phyloP scores from a whole-genome alignment of 768 basidiomycete genomes.

The Trichaptum fuscoviolaceum region DNA sequence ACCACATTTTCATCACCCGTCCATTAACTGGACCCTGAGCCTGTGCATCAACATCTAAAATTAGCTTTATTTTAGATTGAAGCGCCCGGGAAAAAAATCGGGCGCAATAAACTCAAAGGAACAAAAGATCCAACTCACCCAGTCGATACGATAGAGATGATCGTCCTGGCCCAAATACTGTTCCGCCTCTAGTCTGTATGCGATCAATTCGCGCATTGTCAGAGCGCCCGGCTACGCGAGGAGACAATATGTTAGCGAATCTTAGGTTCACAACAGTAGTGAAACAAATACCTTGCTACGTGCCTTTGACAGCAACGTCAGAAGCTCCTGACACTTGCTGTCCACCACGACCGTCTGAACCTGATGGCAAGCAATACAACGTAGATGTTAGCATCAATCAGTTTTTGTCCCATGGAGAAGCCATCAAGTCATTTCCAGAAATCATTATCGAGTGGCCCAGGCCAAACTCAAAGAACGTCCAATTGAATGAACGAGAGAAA shows the following conservation, averaged over 20 bases:
- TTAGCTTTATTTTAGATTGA: background rate
- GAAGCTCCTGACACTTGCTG: slow-evolving; percentile 80
- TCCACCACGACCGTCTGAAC: slow-evolving; percentile 85
- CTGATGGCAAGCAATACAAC: slow-evolving; percentile 31
- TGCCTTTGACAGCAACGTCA: slow-evolving; percentile 65
- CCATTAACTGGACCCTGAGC: slow-evolving; percentile 16
- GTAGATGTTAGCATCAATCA: slow-evolving; percentile 2
- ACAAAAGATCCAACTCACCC: slow-evolving; percentile 45
- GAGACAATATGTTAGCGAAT: background rate
- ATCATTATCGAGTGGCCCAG: background rate
- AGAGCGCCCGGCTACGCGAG: slow-evolving; percentile 18
- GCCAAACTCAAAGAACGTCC: background rate
- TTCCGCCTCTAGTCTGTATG: slow-evolving; percentile 78
- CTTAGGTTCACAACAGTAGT: background rate
- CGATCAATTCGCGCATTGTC: slow-evolving; percentile 61
- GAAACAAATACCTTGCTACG: slow-evolving; percentile 35
- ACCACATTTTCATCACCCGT: slow-evolving; percentile 51
- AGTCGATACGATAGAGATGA: slow-evolving; percentile 72
- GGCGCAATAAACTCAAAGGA: background rate
- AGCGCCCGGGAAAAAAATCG: background rate
- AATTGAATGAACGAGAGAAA: background rate
- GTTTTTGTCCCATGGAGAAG: background rate
- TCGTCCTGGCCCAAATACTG: slow-evolving; percentile 69
- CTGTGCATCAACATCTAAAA: background rate
- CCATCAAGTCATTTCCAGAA: no score